Evolutionary conservation across 768 basidiomycete genomes (phyloP), one percentile per base, ranked within the genome.

Genomic region (Leccinum barrowsii): DNA sequence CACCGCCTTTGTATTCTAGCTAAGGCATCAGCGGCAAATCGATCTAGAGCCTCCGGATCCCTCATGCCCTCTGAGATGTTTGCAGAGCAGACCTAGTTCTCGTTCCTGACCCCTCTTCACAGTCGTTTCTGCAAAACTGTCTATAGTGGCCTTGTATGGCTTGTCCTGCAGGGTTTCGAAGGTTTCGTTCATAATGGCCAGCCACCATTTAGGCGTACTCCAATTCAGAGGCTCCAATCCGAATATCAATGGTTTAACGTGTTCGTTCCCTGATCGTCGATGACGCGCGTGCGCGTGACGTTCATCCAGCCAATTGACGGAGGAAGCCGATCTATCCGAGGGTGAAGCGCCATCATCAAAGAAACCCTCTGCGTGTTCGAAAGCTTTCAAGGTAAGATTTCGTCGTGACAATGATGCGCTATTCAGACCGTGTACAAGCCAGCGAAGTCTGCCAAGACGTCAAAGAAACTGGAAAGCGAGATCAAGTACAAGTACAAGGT

Each of bases 251-350:
- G 24, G 24, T 40, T 40, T 15, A 40, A 40, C 12, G 37, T 15
- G 37, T 46, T 46, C 15, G 44, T 21, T 12, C 44, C 15, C 44
- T 15, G 35, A 37, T 37, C 17, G 37, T 17, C 17, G 37, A 37
- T 37, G 37, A 37, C 17, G 37, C 37, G 37, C 52, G 52, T 26
- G 7, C 44, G 12, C 42, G 13, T 51, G 47, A 56, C 42, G 21
- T 63, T 40, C 37, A 40, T 40, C 2, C 30, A 71, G 70, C 26
- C 49, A 73, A 57, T 57, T 75, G 24, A 86, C 32, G 8, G 61
- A 26, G 26, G 26, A 50, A 21, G 54, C 21, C 17, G 32, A 52
- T 26, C 26, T 21, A 12, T 56, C 65, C 4, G 59, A 28, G 47
- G 28, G 44, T 5, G 58, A 58, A 6, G 58, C 22, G 1, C 53